These are phyloP conservation scores for Pythium angustatum DNA, from an alignment of 352 stramenopile species.

Conservation along the genomic window DNA sequence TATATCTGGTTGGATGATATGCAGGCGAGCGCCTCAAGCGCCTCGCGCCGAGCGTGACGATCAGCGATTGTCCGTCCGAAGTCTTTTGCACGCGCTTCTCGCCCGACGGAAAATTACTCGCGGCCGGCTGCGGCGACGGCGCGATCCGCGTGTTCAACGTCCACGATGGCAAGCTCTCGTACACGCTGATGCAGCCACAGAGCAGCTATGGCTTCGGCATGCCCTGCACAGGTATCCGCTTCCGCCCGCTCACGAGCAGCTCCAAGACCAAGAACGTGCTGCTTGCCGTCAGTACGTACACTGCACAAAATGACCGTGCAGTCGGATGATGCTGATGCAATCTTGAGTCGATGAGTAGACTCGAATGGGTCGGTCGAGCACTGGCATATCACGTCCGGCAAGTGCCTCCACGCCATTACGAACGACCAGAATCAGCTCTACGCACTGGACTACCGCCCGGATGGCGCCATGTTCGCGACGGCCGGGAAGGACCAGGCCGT, in stretches of 20 bases:
- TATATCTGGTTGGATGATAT: neutral
- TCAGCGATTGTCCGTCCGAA: slow-evolving; percentile 86
- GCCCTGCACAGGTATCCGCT: slow-evolving; percentile 82
- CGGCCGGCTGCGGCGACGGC: slow-evolving; percentile 83
- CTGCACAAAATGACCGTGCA: neutral
- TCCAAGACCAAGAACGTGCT: slow-evolving; percentile 93
- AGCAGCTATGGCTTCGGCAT: slow-evolving; percentile 73
- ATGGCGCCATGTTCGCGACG: slow-evolving; percentile 87
- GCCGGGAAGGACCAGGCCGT: slow-evolving; percentile 88
- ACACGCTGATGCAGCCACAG: slow-evolving; percentile 80
- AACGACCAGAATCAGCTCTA: slow-evolving; percentile 90
- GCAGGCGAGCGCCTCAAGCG: slow-evolving; percentile 53
- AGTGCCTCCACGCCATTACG: slow-evolving; percentile 91
- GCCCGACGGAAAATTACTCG: slow-evolving; percentile 79
- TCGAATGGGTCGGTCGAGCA: slow-evolving; percentile 89
- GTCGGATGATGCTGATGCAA: neutral
- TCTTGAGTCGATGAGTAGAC: slow-evolving; percentile 35
- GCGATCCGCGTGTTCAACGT: slow-evolving; percentile 87
- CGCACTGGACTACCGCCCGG: slow-evolving; percentile 84
- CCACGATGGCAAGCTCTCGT: slow-evolving; percentile 72
- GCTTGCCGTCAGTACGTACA: slow-evolving; percentile 77
- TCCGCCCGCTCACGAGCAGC: slow-evolving; percentile 71
- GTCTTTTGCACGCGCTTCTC: slow-evolving; percentile 90
- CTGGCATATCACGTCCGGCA: slow-evolving; percentile 92
- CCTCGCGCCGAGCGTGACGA: slow-evolving; percentile 76